Evolutionary conservation across 2,329 filamentous ascomycete genomes (phyloP).

Genomic region (Epichloe amarillans): DNA sequence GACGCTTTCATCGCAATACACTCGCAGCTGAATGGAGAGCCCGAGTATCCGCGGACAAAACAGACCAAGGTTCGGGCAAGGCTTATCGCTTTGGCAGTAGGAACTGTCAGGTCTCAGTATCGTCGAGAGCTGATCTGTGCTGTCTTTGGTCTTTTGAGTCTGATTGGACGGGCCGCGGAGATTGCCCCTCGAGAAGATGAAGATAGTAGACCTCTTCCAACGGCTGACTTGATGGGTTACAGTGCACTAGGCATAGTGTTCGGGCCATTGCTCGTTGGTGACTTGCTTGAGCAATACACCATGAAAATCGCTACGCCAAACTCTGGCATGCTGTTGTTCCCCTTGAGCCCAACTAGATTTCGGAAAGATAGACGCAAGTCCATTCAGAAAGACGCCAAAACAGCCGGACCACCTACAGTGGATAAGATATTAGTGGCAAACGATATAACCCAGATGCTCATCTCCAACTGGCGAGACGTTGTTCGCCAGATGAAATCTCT

Average conservation of each 20-base stretch:
- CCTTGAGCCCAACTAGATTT: slow-evolving; percentile 28
- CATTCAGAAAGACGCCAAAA: slow-evolving; percentile 6
- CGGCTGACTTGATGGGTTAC: slow-evolving; percentile 51
- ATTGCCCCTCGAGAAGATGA: slow-evolving; percentile 37
- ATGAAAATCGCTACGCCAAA: slow-evolving; percentile 30
- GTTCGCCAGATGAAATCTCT: slow-evolving; percentile 45
- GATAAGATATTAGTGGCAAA: slow-evolving; percentile 48
- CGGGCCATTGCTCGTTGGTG: slow-evolving; percentile 48
- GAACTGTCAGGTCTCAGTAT: slow-evolving; percentile 43
- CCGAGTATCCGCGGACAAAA: slow-evolving; percentile 38
- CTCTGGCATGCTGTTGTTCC: slow-evolving; percentile 28
- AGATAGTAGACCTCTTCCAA: slow-evolving; percentile 36
- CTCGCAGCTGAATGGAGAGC: slow-evolving; percentile 37
- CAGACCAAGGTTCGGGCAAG: slow-evolving; percentile 45
- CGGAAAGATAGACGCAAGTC: slow-evolving; percentile 14
- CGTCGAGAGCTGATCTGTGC: slow-evolving; percentile 52
- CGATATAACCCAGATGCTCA: slow-evolving; percentile 49
- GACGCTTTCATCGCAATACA: slow-evolving; percentile 49
- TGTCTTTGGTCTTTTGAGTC: slow-evolving; percentile 50
- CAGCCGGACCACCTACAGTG: slow-evolving; percentile 20
- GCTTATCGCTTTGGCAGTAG: slow-evolving; percentile 51
- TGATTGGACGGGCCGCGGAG: slow-evolving; percentile 46
- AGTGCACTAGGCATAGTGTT: slow-evolving; percentile 49
- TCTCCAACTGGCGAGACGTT: slow-evolving; percentile 51
- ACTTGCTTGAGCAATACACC: slow-evolving; percentile 38